Evolutionary conservation across 148 eudicot genomes (phyloP).

Genomic region (Rhododendron kiyosumense): DNA sequence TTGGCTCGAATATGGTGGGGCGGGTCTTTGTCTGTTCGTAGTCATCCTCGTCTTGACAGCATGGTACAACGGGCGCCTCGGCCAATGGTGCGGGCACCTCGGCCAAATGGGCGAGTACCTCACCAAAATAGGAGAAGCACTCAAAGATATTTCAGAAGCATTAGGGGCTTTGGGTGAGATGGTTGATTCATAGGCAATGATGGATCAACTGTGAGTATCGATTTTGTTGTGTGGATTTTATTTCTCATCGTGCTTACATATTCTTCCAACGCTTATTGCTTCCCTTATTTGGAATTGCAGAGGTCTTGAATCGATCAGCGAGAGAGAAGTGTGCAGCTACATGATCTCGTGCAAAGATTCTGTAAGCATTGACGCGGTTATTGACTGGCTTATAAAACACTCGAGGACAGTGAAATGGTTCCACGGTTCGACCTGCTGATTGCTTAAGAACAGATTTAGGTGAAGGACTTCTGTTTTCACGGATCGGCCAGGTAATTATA

Average conservation of each 20-base stretch:
- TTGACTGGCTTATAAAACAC: slow-evolving; percentile 83
- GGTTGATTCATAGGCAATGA: slow-evolving; percentile 29
- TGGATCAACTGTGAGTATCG: slow-evolving; percentile 73
- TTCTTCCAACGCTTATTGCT: not conserved
- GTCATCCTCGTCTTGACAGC: no score
- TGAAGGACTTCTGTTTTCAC: not conserved
- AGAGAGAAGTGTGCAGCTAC: slow-evolving; percentile 76
- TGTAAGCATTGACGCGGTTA: slow-evolving; percentile 50
- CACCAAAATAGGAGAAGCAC: no score
- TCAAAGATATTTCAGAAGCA: no score
- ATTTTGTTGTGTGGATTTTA: not conserved
- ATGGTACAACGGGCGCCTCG: no score
- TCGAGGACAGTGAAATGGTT: slow-evolving; percentile 56
- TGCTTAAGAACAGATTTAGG: not conserved
- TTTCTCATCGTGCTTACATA: not conserved
- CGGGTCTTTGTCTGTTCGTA: no score
- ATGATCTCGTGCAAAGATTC: slow-evolving; percentile 91
- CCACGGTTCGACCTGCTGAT: not conserved
- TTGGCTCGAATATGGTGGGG: no score
- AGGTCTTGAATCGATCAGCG: slow-evolving; percentile 46
- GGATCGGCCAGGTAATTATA: not conserved
- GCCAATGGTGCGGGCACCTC: no score
- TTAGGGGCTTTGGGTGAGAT: no score
- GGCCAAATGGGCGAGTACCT: no score
- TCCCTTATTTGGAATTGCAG: slow-evolving; percentile 20